Conservation (phyloP, 2,329 filamentous ascomycete species). For the Fusarium sp. region DNA sequence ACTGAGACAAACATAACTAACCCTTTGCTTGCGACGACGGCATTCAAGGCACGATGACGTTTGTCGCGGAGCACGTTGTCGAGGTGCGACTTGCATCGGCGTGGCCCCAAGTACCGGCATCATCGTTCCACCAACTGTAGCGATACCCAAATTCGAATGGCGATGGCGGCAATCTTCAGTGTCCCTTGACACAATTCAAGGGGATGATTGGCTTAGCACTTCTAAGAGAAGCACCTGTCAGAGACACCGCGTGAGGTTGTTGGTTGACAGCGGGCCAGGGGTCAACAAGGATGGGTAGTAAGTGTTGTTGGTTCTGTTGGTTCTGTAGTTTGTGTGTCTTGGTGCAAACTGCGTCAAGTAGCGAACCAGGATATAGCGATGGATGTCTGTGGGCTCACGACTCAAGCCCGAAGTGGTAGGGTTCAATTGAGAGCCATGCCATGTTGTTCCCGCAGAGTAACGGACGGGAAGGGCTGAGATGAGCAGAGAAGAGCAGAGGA, state of each 20-base stretch:
- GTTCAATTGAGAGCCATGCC: conserved; percentile 12
- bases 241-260: conserved; percentile 25
- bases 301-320: conserved; percentile 25
- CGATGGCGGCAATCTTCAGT: not conserved
- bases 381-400: not conserved
- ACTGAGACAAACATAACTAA: conserved; percentile 42
- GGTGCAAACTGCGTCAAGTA: not conserved
- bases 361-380: not conserved
- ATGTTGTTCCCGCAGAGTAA: conserved; percentile 1
- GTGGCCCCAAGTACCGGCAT: conserved; percentile 36
- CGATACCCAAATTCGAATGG: not conserved
- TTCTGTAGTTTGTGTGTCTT: conserved; percentile 1
- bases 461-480: not conserved
- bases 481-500: not conserved
- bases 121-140: conserved; percentile 31
- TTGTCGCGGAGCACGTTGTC: conserved; percentile 45
- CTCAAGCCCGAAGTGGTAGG: conserved; percentile 1
- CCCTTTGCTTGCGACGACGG: conserved; percentile 66
- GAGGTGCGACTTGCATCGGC: conserved; percentile 41
- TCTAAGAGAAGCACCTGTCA: conserved; percentile 9
- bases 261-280: conserved; percentile 24
- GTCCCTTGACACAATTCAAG: conserved; percentile 7
- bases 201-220: conserved; percentile 16
- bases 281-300: conserved; percentile 17
- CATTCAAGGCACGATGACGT: conserved; percentile 65